phyloP scores from a whole-genome alignment of 2,329 filamentous ascomycete genomes.

The Talaromyces amestolkiae region DNA sequence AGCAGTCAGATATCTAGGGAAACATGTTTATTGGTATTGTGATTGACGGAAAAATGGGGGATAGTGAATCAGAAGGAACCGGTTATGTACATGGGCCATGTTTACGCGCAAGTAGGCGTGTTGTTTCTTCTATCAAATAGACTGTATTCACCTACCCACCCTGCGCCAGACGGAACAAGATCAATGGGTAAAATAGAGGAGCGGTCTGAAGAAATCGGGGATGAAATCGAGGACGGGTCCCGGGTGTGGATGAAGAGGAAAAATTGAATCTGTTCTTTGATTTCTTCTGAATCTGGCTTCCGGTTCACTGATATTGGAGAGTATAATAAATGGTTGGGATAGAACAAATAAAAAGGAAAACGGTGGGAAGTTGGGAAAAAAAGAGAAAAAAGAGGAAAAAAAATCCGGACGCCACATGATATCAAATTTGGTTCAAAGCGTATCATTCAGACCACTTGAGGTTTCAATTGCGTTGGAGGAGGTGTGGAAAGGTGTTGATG shows the following conservation, averaged over 20 bases:
- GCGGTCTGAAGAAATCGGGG: background rate
- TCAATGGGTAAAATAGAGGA: background rate
- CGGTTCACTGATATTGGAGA: conserved; percentile 8
- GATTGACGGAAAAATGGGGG: background rate
- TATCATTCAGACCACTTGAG: conserved; percentile 6
- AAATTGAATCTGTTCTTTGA: conserved; percentile 6
- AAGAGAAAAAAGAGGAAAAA: background rate
- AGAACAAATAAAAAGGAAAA: background rate
- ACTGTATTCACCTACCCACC: background rate
- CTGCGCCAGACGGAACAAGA: background rate
- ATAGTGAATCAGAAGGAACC: background rate
- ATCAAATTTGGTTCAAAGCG: conserved; percentile 18
- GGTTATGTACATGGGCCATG: conserved; percentile 7
- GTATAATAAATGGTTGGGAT: background rate
- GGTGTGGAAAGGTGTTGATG: background rate
- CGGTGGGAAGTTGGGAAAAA: conserved; percentile 3
- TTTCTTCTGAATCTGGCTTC: conserved; percentile 4
- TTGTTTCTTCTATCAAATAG: conserved; percentile 1
- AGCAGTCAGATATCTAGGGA: no score
- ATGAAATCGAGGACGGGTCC: background rate
- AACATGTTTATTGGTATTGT: no score
- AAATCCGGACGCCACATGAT: conserved; percentile 20
- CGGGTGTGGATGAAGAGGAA: background rate
- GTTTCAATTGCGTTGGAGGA: conserved; percentile 7
- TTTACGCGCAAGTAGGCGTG: background rate